Evolutionary conservation across 768 basidiomycete genomes (phyloP).

Genomic region (Tulasnella sp.): DNA sequence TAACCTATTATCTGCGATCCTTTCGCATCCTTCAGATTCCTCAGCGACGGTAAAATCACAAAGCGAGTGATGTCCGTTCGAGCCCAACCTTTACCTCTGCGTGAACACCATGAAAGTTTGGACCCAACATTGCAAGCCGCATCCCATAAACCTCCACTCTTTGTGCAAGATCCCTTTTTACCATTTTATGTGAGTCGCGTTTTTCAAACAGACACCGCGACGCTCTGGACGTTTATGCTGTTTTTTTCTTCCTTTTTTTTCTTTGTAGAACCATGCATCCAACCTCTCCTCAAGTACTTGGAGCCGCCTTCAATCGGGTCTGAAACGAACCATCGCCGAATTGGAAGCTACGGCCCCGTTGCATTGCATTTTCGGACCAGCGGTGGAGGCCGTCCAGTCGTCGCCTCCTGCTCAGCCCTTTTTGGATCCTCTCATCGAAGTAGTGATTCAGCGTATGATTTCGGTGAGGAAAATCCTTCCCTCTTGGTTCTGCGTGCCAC

Average conservation of each 20-base stretch:
- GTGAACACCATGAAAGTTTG: not conserved
- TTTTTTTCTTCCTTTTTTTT: too few species aligned
- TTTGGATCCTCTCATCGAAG: not conserved
- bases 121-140: not conserved
- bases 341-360: not conserved
- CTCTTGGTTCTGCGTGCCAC: not conserved
- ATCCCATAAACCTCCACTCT: not conserved
- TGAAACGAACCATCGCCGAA: not conserved
- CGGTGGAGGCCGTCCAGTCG: not conserved
- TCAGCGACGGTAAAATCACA: not conserved
- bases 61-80: not conserved
- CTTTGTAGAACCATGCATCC: slow-evolving; percentile 19
- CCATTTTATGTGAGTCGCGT: slow-evolving; percentile 19
- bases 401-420: not conserved
- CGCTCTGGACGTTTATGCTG: not conserved
- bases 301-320: not conserved
- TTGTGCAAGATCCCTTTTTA: slow-evolving; percentile 28
- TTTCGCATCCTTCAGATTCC: too few species aligned
- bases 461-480: not conserved
- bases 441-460: not conserved
- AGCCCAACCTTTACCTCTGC: not conserved
- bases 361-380: slow-evolving; percentile 11
- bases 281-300: not conserved
- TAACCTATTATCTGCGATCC: too few species aligned
- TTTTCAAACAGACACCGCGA: not conserved